Evolutionary conservation across 2,329 filamentous ascomycete species (phyloP).

Genomic region (Endothia cerciana): DNA sequence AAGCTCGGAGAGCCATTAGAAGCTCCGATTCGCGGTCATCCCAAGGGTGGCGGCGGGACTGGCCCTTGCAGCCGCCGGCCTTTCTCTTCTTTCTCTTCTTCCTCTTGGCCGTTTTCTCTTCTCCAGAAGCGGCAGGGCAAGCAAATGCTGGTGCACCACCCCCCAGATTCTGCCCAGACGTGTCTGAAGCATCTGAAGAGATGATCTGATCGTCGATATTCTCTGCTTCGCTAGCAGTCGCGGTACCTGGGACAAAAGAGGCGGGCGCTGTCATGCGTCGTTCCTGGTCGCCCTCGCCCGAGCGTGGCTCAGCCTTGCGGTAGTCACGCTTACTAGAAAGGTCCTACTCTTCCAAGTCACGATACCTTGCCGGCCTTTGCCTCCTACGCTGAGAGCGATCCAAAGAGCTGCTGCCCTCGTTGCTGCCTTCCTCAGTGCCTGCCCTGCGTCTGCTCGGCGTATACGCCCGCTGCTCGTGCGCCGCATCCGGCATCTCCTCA

Average conservation of each 20-base stretch:
- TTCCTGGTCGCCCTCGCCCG: not conserved
- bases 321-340: slow-evolving; percentile 15
- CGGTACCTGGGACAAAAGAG: not conserved
- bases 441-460: not conserved
- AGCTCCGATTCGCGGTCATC: slow-evolving; percentile 5
- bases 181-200: not conserved
- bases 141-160: not conserved
- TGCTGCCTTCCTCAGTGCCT: slow-evolving; percentile 16
- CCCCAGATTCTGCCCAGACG: not conserved
- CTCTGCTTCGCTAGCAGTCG: not conserved
- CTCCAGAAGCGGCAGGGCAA: not conserved
- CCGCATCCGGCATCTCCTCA: slow-evolving; percentile 24
- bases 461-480: slow-evolving; percentile 2
- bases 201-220: too few species aligned
- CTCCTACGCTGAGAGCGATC: slow-evolving; percentile 29
- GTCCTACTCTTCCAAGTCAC: slow-evolving; percentile 29
- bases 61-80: not conserved
- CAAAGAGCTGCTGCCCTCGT: slow-evolving; percentile 24
- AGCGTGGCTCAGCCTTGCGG: slow-evolving; percentile 5
- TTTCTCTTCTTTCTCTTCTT: not conserved
- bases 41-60: not conserved
- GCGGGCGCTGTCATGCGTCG: too few species aligned
- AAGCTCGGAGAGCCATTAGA: not conserved
- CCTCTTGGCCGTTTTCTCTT: not conserved
- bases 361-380: slow-evolving; percentile 30